Base-by-base conservation (phyloP, 1,284 basidiomycete genomes). In the Mycocalia duriaeana region DNA sequence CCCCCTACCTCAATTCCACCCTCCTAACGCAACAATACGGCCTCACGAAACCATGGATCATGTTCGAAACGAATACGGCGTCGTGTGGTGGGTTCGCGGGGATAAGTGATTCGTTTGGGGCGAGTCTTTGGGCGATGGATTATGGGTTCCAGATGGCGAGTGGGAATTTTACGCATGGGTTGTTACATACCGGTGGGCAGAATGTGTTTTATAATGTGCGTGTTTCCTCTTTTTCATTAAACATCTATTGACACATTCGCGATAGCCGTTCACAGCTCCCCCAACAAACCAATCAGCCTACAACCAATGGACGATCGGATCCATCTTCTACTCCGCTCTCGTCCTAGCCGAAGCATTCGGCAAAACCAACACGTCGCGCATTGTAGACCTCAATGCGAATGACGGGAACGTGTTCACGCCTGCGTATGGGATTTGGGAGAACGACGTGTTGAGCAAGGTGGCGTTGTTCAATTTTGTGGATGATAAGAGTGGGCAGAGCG, bases 51-150 rank as follows among this genome's bases (percentile, higher is more conserved):
- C 74, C 75, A 2, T 65, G 86, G 46, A 50, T 86, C 38, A 85
- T 90, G 84, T 79, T 88, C 53, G 88, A 91, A 65, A 89, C 84
- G 8, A 91, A 91, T 65, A 83, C 86, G 0, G 89, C 85, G 0
- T 84, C 83, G 25, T 91, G 89, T 65, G 85, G 87, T 61, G 90
- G 90, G 7, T 89, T 91, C 60, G 67, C 77, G 1, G 89, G 89
- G 0, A 69, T 91, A 18, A 82, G 78, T 47, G 81, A 91, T 58
- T 77, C 73, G 19, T 91, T 87, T 56, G 84, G 79, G 3, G 80
- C 81, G 0, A 77, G 85, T 2, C 69, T 91, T 19, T 91, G 89
- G 89, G 78, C 68, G 0, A 47, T 83, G 24, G 85, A 87, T 56
- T 85, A 82, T 60, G 73, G 68, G 1, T 65, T 86, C 49, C 72